phyloP scores from a whole-genome alignment of 2,329 filamentous ascomycete species.

The Colletotrichum karsti region DNA sequence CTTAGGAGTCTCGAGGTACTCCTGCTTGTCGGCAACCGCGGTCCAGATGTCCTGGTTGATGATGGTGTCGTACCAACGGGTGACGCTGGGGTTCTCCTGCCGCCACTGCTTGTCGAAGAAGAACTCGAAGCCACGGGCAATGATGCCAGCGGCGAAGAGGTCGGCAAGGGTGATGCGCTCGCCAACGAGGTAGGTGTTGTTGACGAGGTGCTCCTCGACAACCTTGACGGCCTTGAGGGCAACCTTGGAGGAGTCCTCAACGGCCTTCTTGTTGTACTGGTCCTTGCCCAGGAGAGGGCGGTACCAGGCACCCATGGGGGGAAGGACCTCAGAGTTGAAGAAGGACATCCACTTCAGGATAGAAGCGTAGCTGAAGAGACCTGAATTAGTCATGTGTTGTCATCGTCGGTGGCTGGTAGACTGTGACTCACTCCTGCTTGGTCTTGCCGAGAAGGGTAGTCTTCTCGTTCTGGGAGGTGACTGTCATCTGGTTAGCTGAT shows the following conservation, averaged over 20 bases:
- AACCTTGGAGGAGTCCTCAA: conserved; percentile 80
- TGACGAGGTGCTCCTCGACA: conserved; percentile 86
- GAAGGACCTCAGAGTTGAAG: conserved; percentile 88
- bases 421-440: conserved; percentile 88
- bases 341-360: conserved; percentile 99
- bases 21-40: conserved; percentile 77
- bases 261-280: conserved; percentile 97
- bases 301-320: conserved; percentile 81
- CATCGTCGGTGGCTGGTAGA: conserved; percentile 4
- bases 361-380: conserved; percentile 75
- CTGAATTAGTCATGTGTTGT: conserved; percentile 34
- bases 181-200: conserved; percentile 97
- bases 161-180: conserved; percentile 98
- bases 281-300: conserved; percentile 82
- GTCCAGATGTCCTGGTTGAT: conserved; percentile 93
- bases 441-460: conserved; percentile 99
- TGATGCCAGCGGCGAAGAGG: conserved; percentile 81
- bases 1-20: conserved; percentile 85
- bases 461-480: conserved; percentile 99
- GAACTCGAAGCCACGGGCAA: conserved; percentile 89
- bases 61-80: conserved; percentile 95
- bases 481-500: conserved; percentile 59
- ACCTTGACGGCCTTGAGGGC: conserved; percentile 74
- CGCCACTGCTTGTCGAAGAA: conserved; percentile 95
- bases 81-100: conserved; percentile 80